Conservation (phyloP, 257 asterid species). For the Rhazya stricta region DNA sequence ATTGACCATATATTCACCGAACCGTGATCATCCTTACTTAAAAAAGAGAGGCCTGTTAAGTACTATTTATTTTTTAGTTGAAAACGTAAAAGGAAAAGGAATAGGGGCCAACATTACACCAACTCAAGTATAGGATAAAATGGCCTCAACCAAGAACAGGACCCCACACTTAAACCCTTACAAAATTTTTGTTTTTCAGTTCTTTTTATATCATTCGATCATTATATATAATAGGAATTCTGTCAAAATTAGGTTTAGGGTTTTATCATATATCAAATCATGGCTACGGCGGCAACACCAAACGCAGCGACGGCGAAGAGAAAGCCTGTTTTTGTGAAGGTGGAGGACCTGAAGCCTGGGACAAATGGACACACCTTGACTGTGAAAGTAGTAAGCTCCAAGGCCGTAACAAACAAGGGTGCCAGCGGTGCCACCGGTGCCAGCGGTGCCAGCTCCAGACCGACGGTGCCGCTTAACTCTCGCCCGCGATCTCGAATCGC, state of each 20-base stretch:
- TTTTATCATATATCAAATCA: slow-evolving; percentile 5
- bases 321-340: slow-evolving; percentile 44
- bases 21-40: no score
- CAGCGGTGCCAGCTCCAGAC: slow-evolving; percentile 19
- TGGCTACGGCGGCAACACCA: slow-evolving; percentile 30
- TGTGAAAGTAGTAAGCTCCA: slow-evolving; percentile 38
- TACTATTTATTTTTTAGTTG: no score
- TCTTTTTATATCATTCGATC: not conserved
- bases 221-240: not conserved
- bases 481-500: slow-evolving; percentile 28
- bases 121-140: no score
- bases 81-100: no score
- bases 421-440: slow-evolving; percentile 23
- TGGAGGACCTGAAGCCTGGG: slow-evolving; percentile 35
- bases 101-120: no score
- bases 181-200: not conserved
- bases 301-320: slow-evolving; percentile 26
- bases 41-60: no score
- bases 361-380: slow-evolving; percentile 40
- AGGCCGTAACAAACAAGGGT: slow-evolving; percentile 23
- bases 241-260: slow-evolving; percentile 21
- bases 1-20: no score
- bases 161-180: slow-evolving; percentile 18
- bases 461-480: slow-evolving; percentile 22
- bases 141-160: not conserved